phyloP scores from a whole-genome alignment of 768 basidiomycete species.

The Mycena chlorophos region DNA sequence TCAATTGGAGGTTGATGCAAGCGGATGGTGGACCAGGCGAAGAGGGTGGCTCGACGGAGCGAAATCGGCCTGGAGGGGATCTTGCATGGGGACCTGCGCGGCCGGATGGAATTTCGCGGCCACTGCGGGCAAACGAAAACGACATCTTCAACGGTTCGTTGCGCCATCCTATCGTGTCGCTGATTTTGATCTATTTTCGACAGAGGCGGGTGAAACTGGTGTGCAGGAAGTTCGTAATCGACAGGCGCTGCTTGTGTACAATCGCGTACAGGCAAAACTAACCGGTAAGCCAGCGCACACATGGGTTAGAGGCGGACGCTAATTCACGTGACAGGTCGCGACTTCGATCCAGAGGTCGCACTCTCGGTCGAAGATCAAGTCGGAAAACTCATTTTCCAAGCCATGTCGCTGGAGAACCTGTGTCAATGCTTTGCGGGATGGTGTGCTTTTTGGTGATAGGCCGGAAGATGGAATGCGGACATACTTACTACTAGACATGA shows the following conservation, averaged over 20 bases:
- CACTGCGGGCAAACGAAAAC: constrained; percentile 87
- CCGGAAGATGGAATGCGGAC: background rate
- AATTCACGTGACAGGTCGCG: constrained; percentile 58
- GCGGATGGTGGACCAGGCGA: constrained; percentile 68
- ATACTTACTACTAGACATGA: background rate
- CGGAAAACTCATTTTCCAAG: constrained; percentile 89
- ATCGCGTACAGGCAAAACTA: constrained; percentile 92
- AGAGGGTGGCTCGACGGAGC: constrained; percentile 45
- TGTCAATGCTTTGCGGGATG: constrained; percentile 95
- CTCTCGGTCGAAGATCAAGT: constrained; percentile 83
- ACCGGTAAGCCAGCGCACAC: constrained; percentile 57
- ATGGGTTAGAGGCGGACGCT: background rate
- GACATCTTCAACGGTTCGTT: constrained; percentile 86
- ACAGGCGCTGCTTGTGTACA: constrained; percentile 87
- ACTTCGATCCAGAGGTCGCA: constrained; percentile 84
- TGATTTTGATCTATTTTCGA: background rate
- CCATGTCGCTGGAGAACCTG: constrained; percentile 90
- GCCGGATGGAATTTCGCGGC: constrained; percentile 76
- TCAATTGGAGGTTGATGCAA: constrained; percentile 94
- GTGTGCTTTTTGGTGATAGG: constrained; percentile 22
- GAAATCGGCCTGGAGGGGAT: constrained; percentile 52
- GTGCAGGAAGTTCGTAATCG: constrained; percentile 91
- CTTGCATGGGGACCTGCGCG: constrained; percentile 66
- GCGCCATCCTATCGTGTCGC: background rate
- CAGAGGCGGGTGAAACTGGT: constrained; percentile 50